These are phyloP conservation scores for Gossypium anomalum DNA, from an alignment of 345 rosid genomes.

Conservation along the genomic window DNA sequence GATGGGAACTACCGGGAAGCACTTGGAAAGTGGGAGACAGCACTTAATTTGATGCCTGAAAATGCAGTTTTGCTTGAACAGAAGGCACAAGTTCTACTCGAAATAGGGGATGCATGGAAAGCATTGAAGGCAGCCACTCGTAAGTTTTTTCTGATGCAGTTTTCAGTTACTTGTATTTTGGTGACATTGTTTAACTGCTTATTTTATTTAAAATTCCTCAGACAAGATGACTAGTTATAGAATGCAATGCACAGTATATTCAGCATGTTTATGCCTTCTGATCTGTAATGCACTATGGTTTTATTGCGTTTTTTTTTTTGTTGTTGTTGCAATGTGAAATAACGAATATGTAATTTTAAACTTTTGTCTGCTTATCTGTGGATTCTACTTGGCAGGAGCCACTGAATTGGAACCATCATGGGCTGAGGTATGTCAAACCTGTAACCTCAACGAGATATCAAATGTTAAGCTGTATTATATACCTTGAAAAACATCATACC, in stretches of 20 bases:
- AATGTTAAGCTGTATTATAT: not conserved
- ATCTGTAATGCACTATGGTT: not conserved
- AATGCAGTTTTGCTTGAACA: conserved; percentile 77
- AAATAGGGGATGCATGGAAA: conserved; percentile 79
- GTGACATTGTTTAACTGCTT: not conserved
- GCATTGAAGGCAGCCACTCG: conserved; percentile 77
- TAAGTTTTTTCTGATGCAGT: conserved; percentile 24
- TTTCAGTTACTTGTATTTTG: not conserved
- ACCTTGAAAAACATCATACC: not conserved
- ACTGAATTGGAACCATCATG: conserved; percentile 68
- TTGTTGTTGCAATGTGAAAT: not conserved
- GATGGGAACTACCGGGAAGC: conserved; percentile 82
- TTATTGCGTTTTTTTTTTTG: not conserved
- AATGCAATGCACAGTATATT: not conserved
- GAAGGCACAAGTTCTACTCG: conserved; percentile 88
- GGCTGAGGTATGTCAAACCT: conserved; percentile 57
- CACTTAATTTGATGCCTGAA: conserved; percentile 61
- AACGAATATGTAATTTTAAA: not conserved
- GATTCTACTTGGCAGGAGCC: conserved; percentile 54
- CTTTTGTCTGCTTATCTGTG: not conserved
- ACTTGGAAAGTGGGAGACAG: conserved; percentile 84
- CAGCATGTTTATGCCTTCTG: not conserved
- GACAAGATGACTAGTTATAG: not conserved
- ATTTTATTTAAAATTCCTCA: not conserved
- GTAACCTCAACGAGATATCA: not conserved